Conservation (phyloP, 2,329 filamentous ascomycete species). For the Cytospora piceicola region DNA sequence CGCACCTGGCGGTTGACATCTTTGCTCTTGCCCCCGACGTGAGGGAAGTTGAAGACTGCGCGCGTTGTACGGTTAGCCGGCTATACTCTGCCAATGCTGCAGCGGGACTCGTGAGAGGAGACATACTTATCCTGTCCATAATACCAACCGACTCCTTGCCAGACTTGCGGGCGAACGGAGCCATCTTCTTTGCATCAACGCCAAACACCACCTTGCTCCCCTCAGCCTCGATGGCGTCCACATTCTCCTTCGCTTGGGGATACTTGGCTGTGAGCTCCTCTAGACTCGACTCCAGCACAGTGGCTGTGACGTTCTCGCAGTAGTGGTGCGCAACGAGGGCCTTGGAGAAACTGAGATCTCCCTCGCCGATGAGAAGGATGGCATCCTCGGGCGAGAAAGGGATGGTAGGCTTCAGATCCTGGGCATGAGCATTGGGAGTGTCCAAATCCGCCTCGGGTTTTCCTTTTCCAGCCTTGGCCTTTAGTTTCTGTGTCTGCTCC, state of each 20-base stretch:
- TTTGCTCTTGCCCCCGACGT: constrained; percentile 88
- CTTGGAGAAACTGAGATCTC: constrained; percentile 77
- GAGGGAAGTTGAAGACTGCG: constrained; percentile 88
- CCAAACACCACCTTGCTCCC: constrained; percentile 57
- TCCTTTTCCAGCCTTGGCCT: constrained; percentile 30
- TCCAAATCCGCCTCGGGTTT: constrained; percentile 33
- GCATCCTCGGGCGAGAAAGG: constrained; percentile 69
- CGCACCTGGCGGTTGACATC: constrained; percentile 95
- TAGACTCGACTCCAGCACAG: constrained; percentile 64
- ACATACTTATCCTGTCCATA: constrained; percentile 70
- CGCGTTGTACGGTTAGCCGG: not conserved
- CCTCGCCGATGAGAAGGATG: constrained; percentile 79
- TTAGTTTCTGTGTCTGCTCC: constrained; percentile 40
- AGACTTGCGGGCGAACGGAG: constrained; percentile 50
- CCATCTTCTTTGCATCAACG: constrained; percentile 70
- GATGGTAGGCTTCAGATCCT: constrained; percentile 55
- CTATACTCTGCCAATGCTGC: not conserved
- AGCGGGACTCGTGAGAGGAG: not conserved
- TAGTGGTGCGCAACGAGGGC: constrained; percentile 68
- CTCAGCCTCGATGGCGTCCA: constrained; percentile 54
- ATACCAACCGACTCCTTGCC: constrained; percentile 39
- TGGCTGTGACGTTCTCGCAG: constrained; percentile 70
- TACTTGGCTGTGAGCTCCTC: constrained; percentile 72
- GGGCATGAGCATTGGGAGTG: constrained; percentile 29
- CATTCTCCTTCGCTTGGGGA: constrained; percentile 67